Evolutionary conservation across 257 asterid species (phyloP).

Genomic region (Fraxinus cuspidata): DNA sequence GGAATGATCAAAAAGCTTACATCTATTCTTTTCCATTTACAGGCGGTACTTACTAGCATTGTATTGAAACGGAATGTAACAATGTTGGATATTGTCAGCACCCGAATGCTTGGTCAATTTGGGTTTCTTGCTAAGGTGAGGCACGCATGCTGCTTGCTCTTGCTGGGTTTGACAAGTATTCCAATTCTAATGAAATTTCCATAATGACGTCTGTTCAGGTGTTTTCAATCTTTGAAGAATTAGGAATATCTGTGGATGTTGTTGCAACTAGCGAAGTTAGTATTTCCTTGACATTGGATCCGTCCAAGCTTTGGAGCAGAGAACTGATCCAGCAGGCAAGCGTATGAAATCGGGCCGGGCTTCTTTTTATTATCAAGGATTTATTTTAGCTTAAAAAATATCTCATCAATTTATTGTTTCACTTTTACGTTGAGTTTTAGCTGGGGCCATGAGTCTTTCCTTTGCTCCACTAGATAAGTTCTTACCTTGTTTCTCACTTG

Average conservation of each 20-base stretch:
- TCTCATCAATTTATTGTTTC: conserved; percentile 8
- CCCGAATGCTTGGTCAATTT: conserved; percentile 92
- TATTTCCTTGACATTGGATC: conserved; percentile 88
- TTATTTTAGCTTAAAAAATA: neutral
- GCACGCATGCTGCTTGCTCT: conserved; percentile 10
- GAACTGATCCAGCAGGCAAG: conserved; percentile 96
- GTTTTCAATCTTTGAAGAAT: conserved; percentile 78
- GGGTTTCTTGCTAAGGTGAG: conserved; percentile 91
- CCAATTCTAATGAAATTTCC: conserved; percentile 22
- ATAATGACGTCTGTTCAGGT: conserved; percentile 51
- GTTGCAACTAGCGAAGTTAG: conserved; percentile 97
- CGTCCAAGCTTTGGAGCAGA: conserved; percentile 95
- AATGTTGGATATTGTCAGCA: conserved; percentile 90
- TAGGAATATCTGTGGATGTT: conserved; percentile 95
- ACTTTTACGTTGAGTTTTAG: neutral
- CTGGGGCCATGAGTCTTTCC: neutral
- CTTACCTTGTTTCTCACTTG: conserved; percentile 11
- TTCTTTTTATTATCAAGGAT: conserved; percentile 17
- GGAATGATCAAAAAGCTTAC: conserved; percentile 15
- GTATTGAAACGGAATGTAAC: conserved; percentile 89
- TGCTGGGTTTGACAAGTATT: neutral
- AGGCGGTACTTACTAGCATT: conserved; percentile 95
- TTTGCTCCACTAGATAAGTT: neutral
- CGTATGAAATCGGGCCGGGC: conserved; percentile 35
- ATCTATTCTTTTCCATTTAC: conserved; percentile 28